Percentiles rank a stretch among this genome's conserved stretches.
phyloP scores from a whole-genome alignment of 2,329 filamentous ascomycete species.

The Dothidotthia symphoricarpi region DNA sequence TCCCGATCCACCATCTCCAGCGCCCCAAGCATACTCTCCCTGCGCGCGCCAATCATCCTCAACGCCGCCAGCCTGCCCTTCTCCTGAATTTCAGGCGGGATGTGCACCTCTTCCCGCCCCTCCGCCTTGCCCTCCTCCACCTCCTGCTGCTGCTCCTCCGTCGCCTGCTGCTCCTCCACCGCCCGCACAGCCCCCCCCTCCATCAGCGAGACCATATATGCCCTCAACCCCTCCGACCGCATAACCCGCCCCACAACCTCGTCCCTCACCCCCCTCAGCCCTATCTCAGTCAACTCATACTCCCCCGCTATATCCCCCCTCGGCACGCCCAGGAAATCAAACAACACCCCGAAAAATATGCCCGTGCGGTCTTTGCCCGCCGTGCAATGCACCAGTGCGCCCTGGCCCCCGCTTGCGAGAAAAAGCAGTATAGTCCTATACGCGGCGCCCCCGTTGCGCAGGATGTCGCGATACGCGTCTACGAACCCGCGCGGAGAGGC shows the following conservation, averaged over 20 bases:
- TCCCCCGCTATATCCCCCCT: constrained; percentile 61
- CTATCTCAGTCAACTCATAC: constrained; percentile 65
- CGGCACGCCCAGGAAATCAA: constrained; percentile 62
- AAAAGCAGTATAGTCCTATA: constrained; percentile 62
- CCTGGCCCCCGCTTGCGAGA: constrained; percentile 48
- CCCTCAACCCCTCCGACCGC: constrained; percentile 21
- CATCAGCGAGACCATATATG: constrained; percentile 20
- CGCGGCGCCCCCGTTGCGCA: constrained; percentile 53
- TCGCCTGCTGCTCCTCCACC: constrained; percentile 47
- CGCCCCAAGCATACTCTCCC: constrained; percentile 53
- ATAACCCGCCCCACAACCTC: constrained; percentile 55
- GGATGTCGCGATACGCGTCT: constrained; percentile 62
- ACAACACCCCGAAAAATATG: constrained; percentile 64
- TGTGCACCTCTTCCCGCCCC: constrained; percentile 43
- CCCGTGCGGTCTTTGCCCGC: constrained; percentile 78
- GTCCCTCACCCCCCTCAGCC: constrained; percentile 49
- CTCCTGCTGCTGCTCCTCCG: constrained; percentile 39
- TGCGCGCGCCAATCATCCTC: constrained; percentile 42
- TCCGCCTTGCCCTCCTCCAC: constrained; percentile 10
- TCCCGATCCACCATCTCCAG: constrained; percentile 56
- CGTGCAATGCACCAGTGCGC: constrained; percentile 69
- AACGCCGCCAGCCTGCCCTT: constrained; percentile 27
- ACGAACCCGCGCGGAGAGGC: constrained; percentile 60
- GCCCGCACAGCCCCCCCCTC: constrained; percentile 43
- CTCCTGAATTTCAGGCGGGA: constrained; percentile 31